Conservation (phyloP, 225 moss, liverwort and hornwort genomes). For the Sphagnum contortum region DNA sequence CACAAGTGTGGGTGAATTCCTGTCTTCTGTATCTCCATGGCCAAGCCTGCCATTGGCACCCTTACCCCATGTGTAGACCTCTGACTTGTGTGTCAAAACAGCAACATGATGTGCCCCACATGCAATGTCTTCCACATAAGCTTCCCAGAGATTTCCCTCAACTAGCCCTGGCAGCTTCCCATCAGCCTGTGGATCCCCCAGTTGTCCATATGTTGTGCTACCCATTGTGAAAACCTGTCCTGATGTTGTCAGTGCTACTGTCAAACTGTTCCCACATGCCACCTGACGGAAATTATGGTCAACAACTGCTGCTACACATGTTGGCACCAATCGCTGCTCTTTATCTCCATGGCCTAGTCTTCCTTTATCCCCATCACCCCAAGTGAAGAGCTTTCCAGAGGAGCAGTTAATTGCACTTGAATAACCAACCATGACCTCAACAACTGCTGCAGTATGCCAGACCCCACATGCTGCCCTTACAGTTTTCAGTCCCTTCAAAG, state of each 20-base stretch:
- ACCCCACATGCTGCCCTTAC: conserved; percentile 94
- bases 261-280: conserved; percentile 83
- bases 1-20: conserved; percentile 61
- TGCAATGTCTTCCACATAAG: conserved; percentile 75
- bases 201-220: conserved; percentile 72
- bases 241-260: conserved; percentile 83
- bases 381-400: conserved; percentile 97
- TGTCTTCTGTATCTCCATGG: conserved; percentile 83
- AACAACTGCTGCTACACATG: conserved; percentile 89
- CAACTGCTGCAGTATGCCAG: conserved; percentile 98
- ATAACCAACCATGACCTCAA: conserved; percentile 98
- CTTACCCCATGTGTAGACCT: conserved; percentile 99
- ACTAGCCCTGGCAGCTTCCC: conserved; percentile 81
- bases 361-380: conserved; percentile 98
- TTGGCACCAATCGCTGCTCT: conserved; percentile 92
- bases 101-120: conserved; percentile 97
- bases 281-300: conserved; percentile 96
- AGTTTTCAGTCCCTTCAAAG: conserved; percentile 89
- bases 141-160: conserved; percentile 69
- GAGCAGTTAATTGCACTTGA: conserved; percentile 69
- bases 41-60: conserved; percentile 93
- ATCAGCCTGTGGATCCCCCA: conserved; percentile 88
- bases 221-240: conserved; percentile 99
- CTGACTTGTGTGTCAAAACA: conserved; percentile 79
- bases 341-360: conserved; percentile 94